Conservation (phyloP, 768 basidiomycete species). For the Lactarius evosmus region DNA sequence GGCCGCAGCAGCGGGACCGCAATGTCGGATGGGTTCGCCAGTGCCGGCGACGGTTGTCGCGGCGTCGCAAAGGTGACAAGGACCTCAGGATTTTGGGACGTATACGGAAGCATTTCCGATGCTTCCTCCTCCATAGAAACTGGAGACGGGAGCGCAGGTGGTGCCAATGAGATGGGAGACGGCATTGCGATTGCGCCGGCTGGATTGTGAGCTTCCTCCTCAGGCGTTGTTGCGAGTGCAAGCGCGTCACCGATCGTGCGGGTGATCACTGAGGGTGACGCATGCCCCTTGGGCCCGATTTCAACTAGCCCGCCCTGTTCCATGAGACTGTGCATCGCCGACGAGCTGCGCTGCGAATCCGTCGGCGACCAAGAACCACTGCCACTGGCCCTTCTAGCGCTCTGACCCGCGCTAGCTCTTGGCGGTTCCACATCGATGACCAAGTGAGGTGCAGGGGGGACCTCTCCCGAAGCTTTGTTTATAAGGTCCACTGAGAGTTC, state of each 20-base stretch:
- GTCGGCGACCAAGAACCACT: neutral
- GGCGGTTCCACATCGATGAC: slow-evolving; percentile 1
- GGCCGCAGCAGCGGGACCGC: neutral
- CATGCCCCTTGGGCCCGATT: slow-evolving; percentile 45
- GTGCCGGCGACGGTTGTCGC: neutral
- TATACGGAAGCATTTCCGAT: neutral
- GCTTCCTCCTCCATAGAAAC: neutral
- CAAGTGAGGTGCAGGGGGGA: neutral
- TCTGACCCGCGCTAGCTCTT: neutral
- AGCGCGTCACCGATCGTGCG: slow-evolving; percentile 40
- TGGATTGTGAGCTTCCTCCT: slow-evolving; percentile 15
- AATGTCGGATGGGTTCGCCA: neutral
- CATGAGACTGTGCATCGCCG: slow-evolving; percentile 62
- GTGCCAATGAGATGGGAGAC: neutral
- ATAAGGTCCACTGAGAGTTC: slow-evolving; percentile 8
- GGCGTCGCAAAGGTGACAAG: neutral
- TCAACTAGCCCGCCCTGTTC: slow-evolving; percentile 64
- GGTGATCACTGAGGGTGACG: slow-evolving; percentile 37
- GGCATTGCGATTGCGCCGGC: neutral
- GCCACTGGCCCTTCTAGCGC: neutral
- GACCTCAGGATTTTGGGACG: neutral
- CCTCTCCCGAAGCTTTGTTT: slow-evolving; percentile 13
- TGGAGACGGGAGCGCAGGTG: neutral
- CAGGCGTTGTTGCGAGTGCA: slow-evolving; percentile 15
- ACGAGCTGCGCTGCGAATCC: slow-evolving; percentile 30